These are phyloP conservation scores for Diplodia mutila DNA, from an alignment of 2,329 filamentous ascomycete species.

Conservation along the genomic window DNA sequence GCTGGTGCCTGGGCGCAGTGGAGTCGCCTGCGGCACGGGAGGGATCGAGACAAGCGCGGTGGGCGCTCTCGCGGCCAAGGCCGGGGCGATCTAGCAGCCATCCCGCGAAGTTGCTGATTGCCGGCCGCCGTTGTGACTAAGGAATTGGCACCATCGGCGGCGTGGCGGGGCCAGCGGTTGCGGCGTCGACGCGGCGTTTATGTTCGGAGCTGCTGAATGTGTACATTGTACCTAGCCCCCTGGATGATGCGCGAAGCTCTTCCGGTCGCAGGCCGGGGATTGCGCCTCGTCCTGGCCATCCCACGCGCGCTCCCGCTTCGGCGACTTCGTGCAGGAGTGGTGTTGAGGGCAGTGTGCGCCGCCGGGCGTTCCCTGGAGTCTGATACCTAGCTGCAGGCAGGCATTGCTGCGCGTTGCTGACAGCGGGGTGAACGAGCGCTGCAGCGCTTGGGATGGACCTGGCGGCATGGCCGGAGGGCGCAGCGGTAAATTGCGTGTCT, in stretches of 20 bases:
- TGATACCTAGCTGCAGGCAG: constrained; percentile 13
- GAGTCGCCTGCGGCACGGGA: constrained; percentile 1
- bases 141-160: not conserved
- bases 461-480: not conserved
- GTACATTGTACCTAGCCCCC: not conserved
- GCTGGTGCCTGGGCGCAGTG: not conserved
- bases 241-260: not conserved
- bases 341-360: not conserved
- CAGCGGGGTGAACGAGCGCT: not conserved
- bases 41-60: constrained; percentile 1
- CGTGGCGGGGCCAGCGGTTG: not conserved
- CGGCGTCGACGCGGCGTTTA: constrained; percentile 12
- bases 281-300: not conserved
- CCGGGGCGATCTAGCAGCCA: constrained; percentile 9
- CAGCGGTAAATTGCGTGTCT: not conserved
- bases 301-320: not conserved
- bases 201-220: not conserved
- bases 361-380: not conserved
- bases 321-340: not conserved
- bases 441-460: not conserved
- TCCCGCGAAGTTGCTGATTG: constrained; percentile 10
- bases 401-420: constrained; percentile 2
- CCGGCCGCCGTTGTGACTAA: constrained; percentile 15
- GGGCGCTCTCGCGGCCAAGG: not conserved
- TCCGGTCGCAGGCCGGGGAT: not conserved